Evolutionary conservation across 495 filamentous ascomycete genomes (phyloP).

Genomic region (Beverwykella pulmonaria): DNA sequence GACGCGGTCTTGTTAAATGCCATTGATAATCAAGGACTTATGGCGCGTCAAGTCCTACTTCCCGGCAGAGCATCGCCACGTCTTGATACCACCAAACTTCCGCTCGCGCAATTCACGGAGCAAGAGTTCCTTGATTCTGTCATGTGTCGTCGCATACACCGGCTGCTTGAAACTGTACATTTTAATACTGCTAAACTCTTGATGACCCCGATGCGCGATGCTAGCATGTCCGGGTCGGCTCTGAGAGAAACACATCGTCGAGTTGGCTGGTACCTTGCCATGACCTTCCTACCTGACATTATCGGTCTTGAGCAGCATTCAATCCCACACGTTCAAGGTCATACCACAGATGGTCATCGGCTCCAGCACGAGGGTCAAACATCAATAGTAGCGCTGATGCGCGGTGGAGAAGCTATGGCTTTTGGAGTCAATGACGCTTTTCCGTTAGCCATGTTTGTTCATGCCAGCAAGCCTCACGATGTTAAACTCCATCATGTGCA

Average conservation of each 20-base stretch:
- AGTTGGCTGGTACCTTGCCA: constrained; percentile 60
- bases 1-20: constrained; percentile 51
- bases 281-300: constrained; percentile 51
- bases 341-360: constrained; percentile 54
- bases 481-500: too few species aligned
- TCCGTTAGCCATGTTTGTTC: constrained; percentile 58
- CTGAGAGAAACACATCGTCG: constrained; percentile 57
- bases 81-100: constrained; percentile 53
- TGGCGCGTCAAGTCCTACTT: constrained; percentile 54
- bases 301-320: constrained; percentile 57
- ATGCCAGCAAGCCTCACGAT: constrained; percentile 46
- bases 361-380: constrained; percentile 56
- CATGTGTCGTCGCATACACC: constrained; percentile 32
- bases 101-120: constrained; percentile 46
- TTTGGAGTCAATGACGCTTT: constrained; percentile 62
- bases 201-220: constrained; percentile 61
- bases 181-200: constrained; percentile 56
- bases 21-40: constrained; percentile 52
- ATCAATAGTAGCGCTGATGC: constrained; percentile 65
- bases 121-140: constrained; percentile 48
- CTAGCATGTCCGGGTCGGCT: constrained; percentile 48
- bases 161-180: constrained; percentile 45
- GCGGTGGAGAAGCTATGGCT: constrained; percentile 70
- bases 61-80: constrained; percentile 49
- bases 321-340: constrained; percentile 60